These are phyloP conservation scores for Dichotomocladium elegans DNA, from an alignment of 371 early-diverging fungal genomes.

Conservation along the genomic window DNA sequence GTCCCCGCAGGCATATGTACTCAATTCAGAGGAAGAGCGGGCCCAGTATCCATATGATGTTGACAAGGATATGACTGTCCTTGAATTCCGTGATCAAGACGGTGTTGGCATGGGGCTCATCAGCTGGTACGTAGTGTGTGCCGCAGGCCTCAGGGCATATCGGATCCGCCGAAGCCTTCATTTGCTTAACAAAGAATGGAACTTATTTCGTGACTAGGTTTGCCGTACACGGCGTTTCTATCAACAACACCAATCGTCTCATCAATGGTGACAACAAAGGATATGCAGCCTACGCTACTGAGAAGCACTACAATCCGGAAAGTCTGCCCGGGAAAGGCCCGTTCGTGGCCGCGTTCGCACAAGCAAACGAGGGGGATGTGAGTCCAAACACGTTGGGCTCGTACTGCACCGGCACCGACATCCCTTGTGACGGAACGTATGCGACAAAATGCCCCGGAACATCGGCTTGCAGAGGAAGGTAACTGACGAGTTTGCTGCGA, in stretches of 20 bases:
- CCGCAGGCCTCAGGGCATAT: neutral
- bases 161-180: neutral
- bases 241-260: constrained; percentile 51
- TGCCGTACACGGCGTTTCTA: constrained; percentile 61
- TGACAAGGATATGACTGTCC: constrained; percentile 47
- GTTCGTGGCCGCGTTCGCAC: constrained; percentile 63
- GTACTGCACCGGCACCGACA: constrained; percentile 56
- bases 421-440: constrained; percentile 52
- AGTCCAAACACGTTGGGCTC: constrained; percentile 59
- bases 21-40: constrained; percentile 54
- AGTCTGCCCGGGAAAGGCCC: constrained; percentile 11
- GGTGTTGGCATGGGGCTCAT: constrained; percentile 29
- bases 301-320: constrained; percentile 22
- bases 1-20: constrained; percentile 50
- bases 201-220: constrained; percentile 44
- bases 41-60: constrained; percentile 47
- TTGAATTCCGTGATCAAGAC: constrained; percentile 28
- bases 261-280: constrained; percentile 71
- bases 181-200: neutral
- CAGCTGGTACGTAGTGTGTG: constrained; percentile 25
- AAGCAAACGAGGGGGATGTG: constrained; percentile 63
- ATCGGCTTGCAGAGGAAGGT: constrained; percentile 39
- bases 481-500: too few relatives aligned
- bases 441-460: constrained; percentile 27
- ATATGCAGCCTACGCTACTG: constrained; percentile 52